Base-by-base conservation (phyloP, 768 basidiomycete genomes). In the Candolleomyces efflorescens region DNA sequence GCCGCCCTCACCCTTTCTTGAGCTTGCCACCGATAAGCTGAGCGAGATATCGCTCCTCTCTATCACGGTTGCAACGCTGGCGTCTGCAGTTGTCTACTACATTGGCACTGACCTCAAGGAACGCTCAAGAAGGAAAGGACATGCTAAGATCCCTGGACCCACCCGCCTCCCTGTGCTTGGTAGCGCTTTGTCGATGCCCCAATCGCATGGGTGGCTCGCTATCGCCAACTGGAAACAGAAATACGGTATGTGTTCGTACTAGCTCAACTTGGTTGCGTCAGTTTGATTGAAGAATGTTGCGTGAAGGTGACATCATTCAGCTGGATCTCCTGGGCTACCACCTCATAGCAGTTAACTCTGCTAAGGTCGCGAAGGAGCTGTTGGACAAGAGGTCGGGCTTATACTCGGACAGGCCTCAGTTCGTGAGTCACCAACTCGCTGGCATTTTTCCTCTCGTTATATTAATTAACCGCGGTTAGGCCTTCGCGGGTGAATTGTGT, bases 281-380 rank as follows among this genome's bases (percentile, higher is more conserved):
- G 5, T 36, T 37, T 26, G 2, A 10, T 54, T 53, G 55, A 45
- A 50, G 5, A 54, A 55, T 46, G 49, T 53, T 6, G 18, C 58
- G 11, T 60, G 53, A 50, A 51, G 60, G 51, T 32, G 45, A 56
- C 38, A 4, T 56, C 27, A 49, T 55, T 15, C 54, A 60, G 22
- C 20, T 50, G 23, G 59, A 63, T 46, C 54, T 56, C 5, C 41
- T 63, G 24, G 62, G 62, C 18, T 38, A 56, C 26, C 54, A 56
- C 7, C 48, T 63, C 17, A 37, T 63, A 15, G 54, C 60, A 17
- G 50, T 63, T 38, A 63, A 60, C 39, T 58, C 58, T 18, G 54
- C 41, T 3, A 52, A 60, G 15, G 37, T 54, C 5, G 62, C 56
- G 15, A 53, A 20, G 27, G 60, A 61, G 10, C 50, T 61, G 32